These are phyloP conservation scores for Lepidium campestre DNA, from an alignment of 441 rosid genomes.

Conservation along the genomic window DNA sequence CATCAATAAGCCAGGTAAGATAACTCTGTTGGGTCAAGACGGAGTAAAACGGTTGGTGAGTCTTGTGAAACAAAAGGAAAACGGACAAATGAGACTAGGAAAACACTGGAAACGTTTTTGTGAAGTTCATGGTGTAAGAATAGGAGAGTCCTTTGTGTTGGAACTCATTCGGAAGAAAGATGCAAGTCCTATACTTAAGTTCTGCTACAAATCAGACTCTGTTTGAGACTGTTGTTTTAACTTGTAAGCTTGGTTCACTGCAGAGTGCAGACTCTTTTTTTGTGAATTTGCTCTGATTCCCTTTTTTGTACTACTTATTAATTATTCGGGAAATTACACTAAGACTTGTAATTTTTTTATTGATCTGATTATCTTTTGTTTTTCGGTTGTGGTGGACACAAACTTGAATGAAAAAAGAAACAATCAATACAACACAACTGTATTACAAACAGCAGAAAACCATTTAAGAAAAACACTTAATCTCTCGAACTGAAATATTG, in stretches of 20 bases:
- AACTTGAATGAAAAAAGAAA: background rate
- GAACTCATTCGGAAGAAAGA: constrained; percentile 1
- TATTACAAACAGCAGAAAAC: background rate
- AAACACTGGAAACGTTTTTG: constrained; percentile 17
- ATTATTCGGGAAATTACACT: no score
- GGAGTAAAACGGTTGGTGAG: background rate
- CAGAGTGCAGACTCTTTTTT: background rate
- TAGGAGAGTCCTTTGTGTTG: constrained; percentile 11
- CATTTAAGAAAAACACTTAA: background rate
- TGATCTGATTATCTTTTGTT: no score
- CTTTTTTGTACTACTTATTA: no score
- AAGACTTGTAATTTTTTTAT: no score
- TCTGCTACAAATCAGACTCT: background rate
- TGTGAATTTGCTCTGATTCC: background rate
- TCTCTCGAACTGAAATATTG: background rate
- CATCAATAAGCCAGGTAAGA: background rate
- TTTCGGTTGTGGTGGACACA: no score
- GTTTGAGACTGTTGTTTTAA: background rate
- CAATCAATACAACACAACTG: no score
- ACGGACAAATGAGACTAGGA: constrained; percentile 12
- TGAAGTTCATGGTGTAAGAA: constrained; percentile 5
- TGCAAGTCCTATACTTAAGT: constrained; percentile 9
- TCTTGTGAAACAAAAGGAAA: background rate
- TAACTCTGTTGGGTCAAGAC: constrained; percentile 4
- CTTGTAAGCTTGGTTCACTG: no score